These are phyloP conservation scores for Fusarium sulawesiense DNA, from an alignment of 2,329 filamentous ascomycete species.

Conservation along the genomic window DNA sequence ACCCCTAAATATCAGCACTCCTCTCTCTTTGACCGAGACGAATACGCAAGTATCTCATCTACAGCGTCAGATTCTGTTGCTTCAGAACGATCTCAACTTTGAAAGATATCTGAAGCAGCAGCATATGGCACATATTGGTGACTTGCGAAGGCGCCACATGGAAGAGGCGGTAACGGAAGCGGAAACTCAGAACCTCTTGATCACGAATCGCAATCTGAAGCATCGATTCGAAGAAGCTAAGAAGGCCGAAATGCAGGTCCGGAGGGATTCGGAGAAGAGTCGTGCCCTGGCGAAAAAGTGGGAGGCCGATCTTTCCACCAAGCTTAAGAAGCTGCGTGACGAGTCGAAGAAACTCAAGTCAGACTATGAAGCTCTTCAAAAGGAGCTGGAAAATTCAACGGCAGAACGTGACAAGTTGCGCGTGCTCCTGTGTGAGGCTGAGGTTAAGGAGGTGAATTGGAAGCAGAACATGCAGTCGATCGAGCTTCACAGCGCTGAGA, in stretches of 20 bases:
- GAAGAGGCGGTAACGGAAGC: constrained; percentile 82
- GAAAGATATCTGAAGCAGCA: constrained; percentile 87
- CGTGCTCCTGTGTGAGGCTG: constrained; percentile 73
- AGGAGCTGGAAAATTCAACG: constrained; percentile 67
- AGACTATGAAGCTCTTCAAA: constrained; percentile 67
- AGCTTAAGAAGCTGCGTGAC: constrained; percentile 73
- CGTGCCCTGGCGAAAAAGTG: constrained; percentile 81
- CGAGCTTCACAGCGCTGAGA: constrained; percentile 69
- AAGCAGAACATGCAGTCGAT: constrained; percentile 73
- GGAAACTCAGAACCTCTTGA: constrained; percentile 83
- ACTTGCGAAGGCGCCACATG: constrained; percentile 78
- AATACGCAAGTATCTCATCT: constrained; percentile 64
- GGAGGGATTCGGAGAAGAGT: constrained; percentile 77
- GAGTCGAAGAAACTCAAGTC: constrained; percentile 74
- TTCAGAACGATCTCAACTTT: constrained; percentile 85
- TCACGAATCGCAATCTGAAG: constrained; percentile 79
- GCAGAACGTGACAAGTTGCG: constrained; percentile 73
- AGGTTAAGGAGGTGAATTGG: constrained; percentile 73
- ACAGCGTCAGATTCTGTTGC: constrained; percentile 77
- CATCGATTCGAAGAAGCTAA: constrained; percentile 79
- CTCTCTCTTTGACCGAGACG: constrained; percentile 49
- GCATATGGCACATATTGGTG: constrained; percentile 83
- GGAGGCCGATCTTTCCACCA: constrained; percentile 76
- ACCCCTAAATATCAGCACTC: constrained; percentile 44
- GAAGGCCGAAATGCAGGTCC: constrained; percentile 74